Base-by-base conservation (phyloP, 257 asterid genomes). In the Misopates orontium region DNA sequence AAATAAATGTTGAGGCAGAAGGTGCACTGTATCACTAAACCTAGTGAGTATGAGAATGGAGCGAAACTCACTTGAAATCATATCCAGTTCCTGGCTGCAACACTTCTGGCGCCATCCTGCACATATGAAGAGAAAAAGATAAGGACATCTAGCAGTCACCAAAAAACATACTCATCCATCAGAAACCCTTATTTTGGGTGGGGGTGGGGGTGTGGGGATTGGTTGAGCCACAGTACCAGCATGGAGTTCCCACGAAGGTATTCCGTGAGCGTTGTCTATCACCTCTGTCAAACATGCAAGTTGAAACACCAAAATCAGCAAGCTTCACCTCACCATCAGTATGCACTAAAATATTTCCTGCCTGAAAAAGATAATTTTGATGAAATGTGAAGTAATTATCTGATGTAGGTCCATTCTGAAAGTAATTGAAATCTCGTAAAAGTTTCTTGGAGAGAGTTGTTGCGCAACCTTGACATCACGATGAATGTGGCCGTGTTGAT, bases 101-200 rank as follows among this genome's bases (percentile, higher is more conserved):
- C 25, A 90, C 99, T 79, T 94, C 99, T 19, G 99, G 99, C 64
- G 99, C 99, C 99, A 94, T 94, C 99, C 99, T 94, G 81, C 23
- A 67, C 59, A 62, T 50, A 73, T 51, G 63, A 56, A 62, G 44
- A 24, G 25, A 51, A 62, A 73, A 58, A 70, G 16, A 66, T n/a
- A 67, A 63, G 32, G 72, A 52, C 70, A 69, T 32, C 25, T 31
- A 20, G 63, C 23, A 23, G 1, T 36, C 45, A 56, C 24, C 41
- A 45, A 71, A 11, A 1, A 24, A 48, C 23, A 50, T 50, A 66
- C 45, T 39, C 32, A 56, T 16, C 14, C 70, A 45, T 10, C n/a
- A 5, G 10, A 20, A 42, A 61, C 25, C 19, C 19, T 4, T 4
- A 3, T 36, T 8, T 36, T 36, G 42, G 42, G 42, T 44, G 51